Evolutionary conservation across 306 rosid species (phyloP), one percentile per base, ranked within the genome.

Genomic region (Pueraria montana): DNA sequence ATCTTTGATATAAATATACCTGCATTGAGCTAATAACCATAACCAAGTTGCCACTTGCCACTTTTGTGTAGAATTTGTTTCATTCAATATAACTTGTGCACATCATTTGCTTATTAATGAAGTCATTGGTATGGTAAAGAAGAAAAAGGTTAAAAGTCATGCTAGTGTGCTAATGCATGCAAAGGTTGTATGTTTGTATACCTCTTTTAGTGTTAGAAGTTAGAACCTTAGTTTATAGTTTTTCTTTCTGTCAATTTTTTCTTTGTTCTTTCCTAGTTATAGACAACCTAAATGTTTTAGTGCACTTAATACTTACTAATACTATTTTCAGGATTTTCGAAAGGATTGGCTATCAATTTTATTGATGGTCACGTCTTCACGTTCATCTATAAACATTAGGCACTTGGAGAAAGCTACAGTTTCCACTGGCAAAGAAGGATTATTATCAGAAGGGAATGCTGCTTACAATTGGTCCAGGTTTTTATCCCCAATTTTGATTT

Each of bases 401-500:
- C 99, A 96, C 84, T 89, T 96, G 92, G 99, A 96, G 92, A 96
- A 92, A 91, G 99, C 99, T 79, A 96, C 99, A 78, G 94, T 93
- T 49, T 94, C 99, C 74, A 92, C 99, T 2, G 99, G 99, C 78
- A 96, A 96, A 87, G 99, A 96, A 87, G 99, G 99, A 83, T 78
- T 96, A 68, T 79, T 96, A 75, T 93, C 97, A 0, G 99, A 96
- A 80, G 99, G 99, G 85, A 96, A 96, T 83, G 88, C 98, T 83
- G 98, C 98, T 32, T 91, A 93, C 88, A 96, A 94, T 74, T 96
- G 99, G 99, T 96, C 98, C 90, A 96, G 99, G 99, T 96, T 82
- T 76, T 83, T 52, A 32, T 77, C 79, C 64, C 72, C 40, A 77
- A 77, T 71, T 71, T 78, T 75, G n/a, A 81, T 79, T 78, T 67